These are phyloP conservation scores for Hypericum androsaemum DNA, from an alignment of 345 rosid species.

Conservation along the genomic window DNA sequence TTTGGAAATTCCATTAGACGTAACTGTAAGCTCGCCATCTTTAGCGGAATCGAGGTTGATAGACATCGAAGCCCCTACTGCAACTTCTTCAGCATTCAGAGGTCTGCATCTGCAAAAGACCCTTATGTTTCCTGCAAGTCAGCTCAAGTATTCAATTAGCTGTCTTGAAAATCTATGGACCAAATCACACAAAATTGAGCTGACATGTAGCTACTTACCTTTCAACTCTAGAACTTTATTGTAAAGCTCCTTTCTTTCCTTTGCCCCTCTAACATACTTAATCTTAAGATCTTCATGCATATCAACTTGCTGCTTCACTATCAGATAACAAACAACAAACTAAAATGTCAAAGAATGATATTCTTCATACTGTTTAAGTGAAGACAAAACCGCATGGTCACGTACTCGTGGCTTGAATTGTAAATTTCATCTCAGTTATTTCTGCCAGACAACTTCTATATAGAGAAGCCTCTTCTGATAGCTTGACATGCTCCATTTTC, in stretches of 20 bases:
- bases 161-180: conserved; percentile 8
- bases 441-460: conserved; percentile 47
- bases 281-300: conserved; percentile 52
- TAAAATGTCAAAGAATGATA: not conserved
- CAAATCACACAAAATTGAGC: conserved; percentile 4
- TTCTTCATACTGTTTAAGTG: not conserved
- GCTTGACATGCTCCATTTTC: conserved; percentile 75
- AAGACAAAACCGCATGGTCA: conserved; percentile 4
- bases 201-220: conserved; percentile 36
- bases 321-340: conserved; percentile 8
- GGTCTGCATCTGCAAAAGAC: conserved; percentile 95
- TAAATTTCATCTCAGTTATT: conserved; percentile 34
- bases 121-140: conserved; percentile 79
- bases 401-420: conserved; percentile 54
- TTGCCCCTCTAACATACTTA: conserved; percentile 54
- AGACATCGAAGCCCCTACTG: conserved; percentile 49
- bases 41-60: conserved; percentile 71
- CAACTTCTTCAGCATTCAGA: conserved; percentile 56
- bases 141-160: conserved; percentile 10
- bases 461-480: conserved; percentile 58
- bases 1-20: conserved; percentile 68
- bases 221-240: conserved; percentile 85
- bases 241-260: conserved; percentile 74
- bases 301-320: conserved; percentile 60
- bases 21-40: conserved; percentile 71